Conservation (phyloP, 1,284 basidiomycete genomes). For the Apiotrichum gamsii region DNA sequence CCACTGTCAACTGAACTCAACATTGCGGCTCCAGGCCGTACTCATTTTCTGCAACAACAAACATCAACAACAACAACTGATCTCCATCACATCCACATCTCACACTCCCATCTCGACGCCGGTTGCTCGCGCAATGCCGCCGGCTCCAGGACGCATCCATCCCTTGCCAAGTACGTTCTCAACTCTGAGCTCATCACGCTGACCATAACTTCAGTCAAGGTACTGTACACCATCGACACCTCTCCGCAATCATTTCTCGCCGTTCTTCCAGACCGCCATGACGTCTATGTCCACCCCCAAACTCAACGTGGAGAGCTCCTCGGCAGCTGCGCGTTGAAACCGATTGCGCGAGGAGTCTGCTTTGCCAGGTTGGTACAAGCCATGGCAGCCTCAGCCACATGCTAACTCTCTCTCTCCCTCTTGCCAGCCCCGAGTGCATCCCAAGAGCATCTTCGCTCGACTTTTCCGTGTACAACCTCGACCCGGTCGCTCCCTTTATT, state of each 20-base stretch:
- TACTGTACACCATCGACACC: constrained; percentile 40
- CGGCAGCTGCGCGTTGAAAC: constrained; percentile 36
- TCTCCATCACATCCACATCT: too few relatives aligned
- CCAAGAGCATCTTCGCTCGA: constrained; percentile 32
- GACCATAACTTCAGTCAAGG: constrained; percentile 31
- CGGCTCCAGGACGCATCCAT: constrained; percentile 40
- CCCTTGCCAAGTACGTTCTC: constrained; percentile 29
- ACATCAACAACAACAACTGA: neutral
- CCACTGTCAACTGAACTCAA: too few relatives aligned
- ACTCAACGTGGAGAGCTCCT: constrained; percentile 7
- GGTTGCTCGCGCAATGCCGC: constrained; percentile 27
- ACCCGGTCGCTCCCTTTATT: constrained; percentile 28
- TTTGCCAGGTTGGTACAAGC: constrained; percentile 34
- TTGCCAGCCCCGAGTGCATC: constrained; percentile 37
- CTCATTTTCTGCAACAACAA: too few relatives aligned
- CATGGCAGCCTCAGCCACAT: neutral
- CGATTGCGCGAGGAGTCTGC: constrained; percentile 36
- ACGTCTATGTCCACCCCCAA: constrained; percentile 36
- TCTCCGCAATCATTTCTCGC: constrained; percentile 39
- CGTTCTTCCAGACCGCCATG: constrained; percentile 30
- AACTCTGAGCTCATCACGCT: neutral
- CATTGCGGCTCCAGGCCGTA: too few relatives aligned
- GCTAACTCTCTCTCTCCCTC: too few relatives aligned
- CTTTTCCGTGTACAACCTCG: constrained; percentile 43
- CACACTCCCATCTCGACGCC: neutral